Conservation (phyloP, 1,284 basidiomycete genomes). For the Cryptococcus deneoformans region DNA sequence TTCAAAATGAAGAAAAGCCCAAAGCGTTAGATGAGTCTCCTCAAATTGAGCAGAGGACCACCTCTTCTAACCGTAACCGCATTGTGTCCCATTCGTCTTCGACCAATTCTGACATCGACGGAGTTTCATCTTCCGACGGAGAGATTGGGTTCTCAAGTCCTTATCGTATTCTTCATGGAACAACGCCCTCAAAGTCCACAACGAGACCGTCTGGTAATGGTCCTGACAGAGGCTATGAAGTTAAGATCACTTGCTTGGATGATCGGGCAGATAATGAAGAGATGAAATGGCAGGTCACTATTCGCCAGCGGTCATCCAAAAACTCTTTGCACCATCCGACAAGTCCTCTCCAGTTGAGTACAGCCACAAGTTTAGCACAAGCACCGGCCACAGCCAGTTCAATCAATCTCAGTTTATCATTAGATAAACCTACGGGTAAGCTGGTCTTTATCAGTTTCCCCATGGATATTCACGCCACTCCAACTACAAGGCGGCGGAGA, state of each 20-base stretch:
- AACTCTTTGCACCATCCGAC: not conserved
- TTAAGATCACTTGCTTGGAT: conserved; percentile 26
- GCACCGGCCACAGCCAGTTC: conserved; percentile 23
- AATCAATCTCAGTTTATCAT: conserved; percentile 39
- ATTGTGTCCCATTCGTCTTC: conserved; percentile 6
- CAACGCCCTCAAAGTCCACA: too few relatives aligned
- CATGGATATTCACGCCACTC: conserved; percentile 29
- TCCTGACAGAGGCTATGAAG: conserved; percentile 23
- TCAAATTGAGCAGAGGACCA: not conserved
- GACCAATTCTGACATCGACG: conserved; percentile 4
- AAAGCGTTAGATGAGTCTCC: conserved; percentile 11
- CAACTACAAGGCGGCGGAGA: conserved; percentile 9
- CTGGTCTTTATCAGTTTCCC: conserved; percentile 41
- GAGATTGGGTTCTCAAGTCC: conserved; percentile 6
- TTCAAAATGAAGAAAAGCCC: not conserved
- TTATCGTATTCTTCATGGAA: too few relatives aligned
- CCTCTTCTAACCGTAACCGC: not conserved
- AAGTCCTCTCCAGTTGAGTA: conserved; percentile 15
- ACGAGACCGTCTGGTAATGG: not conserved
- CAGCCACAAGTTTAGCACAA: conserved; percentile 1
- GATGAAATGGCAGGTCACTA: conserved; percentile 37
- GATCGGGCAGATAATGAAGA: conserved; percentile 18
- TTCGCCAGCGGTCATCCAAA: conserved; percentile 15
- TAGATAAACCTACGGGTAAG: conserved; percentile 37
- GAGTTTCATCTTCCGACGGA: conserved; percentile 4